These are phyloP conservation scores for Saccharomyces paradoxus DNA, from an alignment of 805 yeast genomes.

Conservation along the genomic window DNA sequence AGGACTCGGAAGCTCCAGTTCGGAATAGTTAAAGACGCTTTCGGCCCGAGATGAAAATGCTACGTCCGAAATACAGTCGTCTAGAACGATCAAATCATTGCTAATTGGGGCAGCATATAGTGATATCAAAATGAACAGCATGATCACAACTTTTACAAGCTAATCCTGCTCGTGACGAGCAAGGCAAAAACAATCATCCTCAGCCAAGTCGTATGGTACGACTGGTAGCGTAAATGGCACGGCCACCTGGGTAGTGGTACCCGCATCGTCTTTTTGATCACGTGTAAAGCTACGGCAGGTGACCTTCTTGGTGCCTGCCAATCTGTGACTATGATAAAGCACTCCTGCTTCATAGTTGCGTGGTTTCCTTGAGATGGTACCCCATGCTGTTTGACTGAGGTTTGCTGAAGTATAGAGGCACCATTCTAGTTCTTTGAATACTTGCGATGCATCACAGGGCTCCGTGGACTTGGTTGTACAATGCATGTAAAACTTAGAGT, in stretches of 20 bases:
- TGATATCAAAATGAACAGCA: not conserved
- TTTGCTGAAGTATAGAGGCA: slow-evolving; percentile 67
- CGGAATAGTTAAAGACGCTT: not conserved
- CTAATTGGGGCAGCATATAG: not conserved
- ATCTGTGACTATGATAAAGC: slow-evolving; percentile 28
- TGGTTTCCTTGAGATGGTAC: slow-evolving; percentile 34
- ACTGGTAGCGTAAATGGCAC: slow-evolving; percentile 23
- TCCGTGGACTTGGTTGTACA: slow-evolving; percentile 40
- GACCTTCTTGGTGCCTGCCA: not conserved
- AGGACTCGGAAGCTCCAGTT: not conserved
- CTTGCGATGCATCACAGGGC: not conserved
- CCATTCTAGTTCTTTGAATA: slow-evolving; percentile 44
- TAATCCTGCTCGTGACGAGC: not conserved
- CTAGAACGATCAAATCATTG: not conserved
- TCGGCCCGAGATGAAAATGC: not conserved
- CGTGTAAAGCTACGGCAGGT: not conserved
- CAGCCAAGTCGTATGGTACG: slow-evolving; percentile 7
- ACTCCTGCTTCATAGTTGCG: slow-evolving; percentile 51
- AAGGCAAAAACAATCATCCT: slow-evolving; percentile 18
- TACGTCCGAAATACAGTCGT: not conserved
- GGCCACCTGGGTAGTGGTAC: slow-evolving; percentile 3
- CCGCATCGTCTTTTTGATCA: not conserved
- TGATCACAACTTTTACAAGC: not conserved
- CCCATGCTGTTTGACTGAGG: slow-evolving; percentile 78
- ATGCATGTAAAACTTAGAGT: slow-evolving; percentile 59